phyloP scores from a whole-genome alignment of 169 alveolate genomes.

The Fabrea salina region DNA sequence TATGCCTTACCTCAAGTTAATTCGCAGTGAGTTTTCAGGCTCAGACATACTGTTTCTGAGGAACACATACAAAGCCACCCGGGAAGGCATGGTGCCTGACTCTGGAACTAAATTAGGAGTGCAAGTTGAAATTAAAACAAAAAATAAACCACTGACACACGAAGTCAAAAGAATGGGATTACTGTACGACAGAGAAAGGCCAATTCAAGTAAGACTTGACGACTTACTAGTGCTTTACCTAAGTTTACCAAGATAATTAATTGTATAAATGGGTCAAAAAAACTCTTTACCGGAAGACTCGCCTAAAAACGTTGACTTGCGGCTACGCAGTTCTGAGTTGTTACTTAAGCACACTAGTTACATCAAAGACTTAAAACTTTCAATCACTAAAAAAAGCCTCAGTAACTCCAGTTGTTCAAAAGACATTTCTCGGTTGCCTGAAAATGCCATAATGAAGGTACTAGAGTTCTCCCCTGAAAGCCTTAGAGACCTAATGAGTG shows the following conservation, averaged over 20 bases:
- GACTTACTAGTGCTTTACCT: conserved; percentile 16
- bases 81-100: conserved; percentile 20
- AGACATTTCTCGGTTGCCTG: no score
- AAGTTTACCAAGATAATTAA: background rate
- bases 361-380: no score
- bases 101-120: background rate
- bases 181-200: conserved; percentile 6
- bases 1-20: conserved; percentile 6
- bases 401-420: no score
- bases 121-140: background rate
- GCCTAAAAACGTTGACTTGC: no score
- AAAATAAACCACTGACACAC: background rate
- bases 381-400: no score
- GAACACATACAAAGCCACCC: conserved; percentile 5
- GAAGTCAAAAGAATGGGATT: conserved; percentile 30
- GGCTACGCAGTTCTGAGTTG: no score
- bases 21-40: background rate
- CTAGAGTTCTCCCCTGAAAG: no score
- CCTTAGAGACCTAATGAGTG: no score
- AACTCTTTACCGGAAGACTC: no score
- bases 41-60: background rate
- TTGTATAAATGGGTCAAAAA: background rate
- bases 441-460: no score
- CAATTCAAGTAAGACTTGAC: conserved; percentile 8
- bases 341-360: no score